These are phyloP conservation scores for Parastagonospora nodorum DNA, from an alignment of 2,329 filamentous ascomycete species.

Conservation along the genomic window DNA sequence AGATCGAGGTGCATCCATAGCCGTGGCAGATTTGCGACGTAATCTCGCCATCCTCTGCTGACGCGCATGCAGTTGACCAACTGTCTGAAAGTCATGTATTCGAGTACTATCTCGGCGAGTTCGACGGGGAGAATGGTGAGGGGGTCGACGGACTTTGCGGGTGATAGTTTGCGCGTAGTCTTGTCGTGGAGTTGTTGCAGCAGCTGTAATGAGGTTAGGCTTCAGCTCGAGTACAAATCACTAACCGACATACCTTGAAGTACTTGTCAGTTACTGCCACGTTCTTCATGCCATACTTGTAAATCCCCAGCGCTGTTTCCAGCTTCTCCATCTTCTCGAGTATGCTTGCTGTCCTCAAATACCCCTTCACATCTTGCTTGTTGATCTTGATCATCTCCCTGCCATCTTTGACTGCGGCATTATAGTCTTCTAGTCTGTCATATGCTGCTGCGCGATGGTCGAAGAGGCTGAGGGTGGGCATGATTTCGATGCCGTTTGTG, in stretches of 20 bases:
- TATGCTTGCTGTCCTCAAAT: constrained; percentile 60
- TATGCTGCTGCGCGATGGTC: constrained; percentile 62
- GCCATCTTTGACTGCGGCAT: constrained; percentile 61
- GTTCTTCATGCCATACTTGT: constrained; percentile 62
- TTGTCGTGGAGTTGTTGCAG: constrained; percentile 55
- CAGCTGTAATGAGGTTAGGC: constrained; percentile 33
- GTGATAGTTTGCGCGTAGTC: constrained; percentile 49
- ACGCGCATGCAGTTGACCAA: constrained; percentile 60
- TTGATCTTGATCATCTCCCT: constrained; percentile 60
- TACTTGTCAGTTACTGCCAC: constrained; percentile 48
- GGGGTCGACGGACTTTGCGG: constrained; percentile 55
- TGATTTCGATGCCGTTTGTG: constrained; percentile 35
- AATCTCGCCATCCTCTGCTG: constrained; percentile 60
- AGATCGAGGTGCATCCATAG: constrained; percentile 63
- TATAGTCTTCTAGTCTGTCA: constrained; percentile 57
- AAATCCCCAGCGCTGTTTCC: constrained; percentile 61
- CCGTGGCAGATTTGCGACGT: constrained; percentile 53
- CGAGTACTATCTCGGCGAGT: constrained; percentile 57
- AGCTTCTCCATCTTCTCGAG: constrained; percentile 56
- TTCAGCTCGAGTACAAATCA: neutral
- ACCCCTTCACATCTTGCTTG: constrained; percentile 60
- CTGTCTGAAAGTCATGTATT: constrained; percentile 58
- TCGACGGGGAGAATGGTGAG: constrained; percentile 60
- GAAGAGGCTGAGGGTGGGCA: constrained; percentile 47
- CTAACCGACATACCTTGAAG: constrained; percentile 28